Base-by-base conservation (phyloP, 1,139 yeast genomes). In the Protomyces lactucae-debilis region DNA sequence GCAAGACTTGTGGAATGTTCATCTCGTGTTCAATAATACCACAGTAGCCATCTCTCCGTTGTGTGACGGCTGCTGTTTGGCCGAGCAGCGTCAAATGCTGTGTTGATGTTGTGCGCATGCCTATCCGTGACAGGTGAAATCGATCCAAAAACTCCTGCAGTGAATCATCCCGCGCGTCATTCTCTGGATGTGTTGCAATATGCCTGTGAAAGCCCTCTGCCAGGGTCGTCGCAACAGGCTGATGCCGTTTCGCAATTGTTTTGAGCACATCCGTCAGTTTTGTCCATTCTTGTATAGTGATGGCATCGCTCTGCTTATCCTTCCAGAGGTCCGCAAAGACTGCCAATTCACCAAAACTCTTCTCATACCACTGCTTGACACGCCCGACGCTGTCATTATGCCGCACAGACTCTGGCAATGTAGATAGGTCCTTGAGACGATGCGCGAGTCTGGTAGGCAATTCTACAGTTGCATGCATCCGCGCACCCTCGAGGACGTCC, bases 341-440 rank as follows among this genome's bases (percentile, higher is more conserved):
- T 25, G 43, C 45, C 28, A 59, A 43, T 18, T 59, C 68, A 71
- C 89, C 91, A 74, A 90, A 91, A 21, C 93, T 86, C 74, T 88
- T 95, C 1, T 93, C 92, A 72, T 90, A 91, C 97, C 97, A 91
- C 72, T 88, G 85, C 68, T 85, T 82, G 21, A 90, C 97, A 69
- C 85, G 81, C 65, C 82, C 79, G 57, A 92, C 88, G 1, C 90
- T 85, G 0, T 91, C 90, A 83, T 85, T 85, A 69, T 80, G 81
- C 40, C 55, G 28, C 65, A 91, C 79, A 0, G 90, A 92, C 70
- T 85, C 79, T 0, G 97, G 97, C 43, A 95, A 82, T 52, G 82
- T 82, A 57, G 90, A 95, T 66, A 91, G 78, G 72, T 90, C 97
- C 73, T 87, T 86, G 36, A 90, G 95, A 66, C 95, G 82, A 70